Evolutionary conservation across 2,329 filamentous ascomycete species (phyloP).

Genomic region (Talaromyces sp.): DNA sequence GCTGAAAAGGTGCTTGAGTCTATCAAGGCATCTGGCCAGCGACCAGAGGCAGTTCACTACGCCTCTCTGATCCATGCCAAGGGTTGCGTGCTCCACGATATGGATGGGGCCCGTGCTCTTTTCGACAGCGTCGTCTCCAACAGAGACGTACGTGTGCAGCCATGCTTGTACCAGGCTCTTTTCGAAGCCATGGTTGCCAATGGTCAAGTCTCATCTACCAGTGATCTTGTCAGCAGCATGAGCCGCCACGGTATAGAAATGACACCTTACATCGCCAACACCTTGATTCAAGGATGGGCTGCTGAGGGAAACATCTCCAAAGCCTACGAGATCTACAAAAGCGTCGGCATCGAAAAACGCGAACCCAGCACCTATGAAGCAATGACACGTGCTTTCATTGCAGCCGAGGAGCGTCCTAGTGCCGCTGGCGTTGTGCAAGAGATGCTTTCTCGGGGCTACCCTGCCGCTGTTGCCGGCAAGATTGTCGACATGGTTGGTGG

Average conservation of each 20-base stretch:
- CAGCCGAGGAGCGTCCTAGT: constrained; percentile 72
- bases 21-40: constrained; percentile 70
- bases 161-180: constrained; percentile 92
- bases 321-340: constrained; percentile 73
- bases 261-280: constrained; percentile 98
- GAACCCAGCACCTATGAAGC: constrained; percentile 98
- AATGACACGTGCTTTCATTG: constrained; percentile 91
- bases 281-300: constrained; percentile 95
- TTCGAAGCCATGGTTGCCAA: constrained; percentile 97
- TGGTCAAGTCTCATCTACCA: constrained; percentile 73
- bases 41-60: constrained; percentile 90
- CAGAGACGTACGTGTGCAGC: constrained; percentile 64
- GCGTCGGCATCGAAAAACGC: constrained; percentile 72
- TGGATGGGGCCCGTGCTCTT: constrained; percentile 73
- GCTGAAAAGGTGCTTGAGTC: constrained; percentile 78
- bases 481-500: constrained; percentile 79
- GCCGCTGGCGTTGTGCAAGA: constrained; percentile 80
- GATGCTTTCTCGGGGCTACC: constrained; percentile 88
- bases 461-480: constrained; percentile 86
- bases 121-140: constrained; percentile 79
- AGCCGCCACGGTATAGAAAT: constrained; percentile 68
- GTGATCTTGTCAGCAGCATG: constrained; percentile 75
- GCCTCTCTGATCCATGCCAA: constrained; percentile 93
- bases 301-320: constrained; percentile 75
- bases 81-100: constrained; percentile 88